These are phyloP conservation scores for Ascochyta viciae-villosae DNA, from an alignment of 2,329 filamentous ascomycete species.

Conservation along the genomic window DNA sequence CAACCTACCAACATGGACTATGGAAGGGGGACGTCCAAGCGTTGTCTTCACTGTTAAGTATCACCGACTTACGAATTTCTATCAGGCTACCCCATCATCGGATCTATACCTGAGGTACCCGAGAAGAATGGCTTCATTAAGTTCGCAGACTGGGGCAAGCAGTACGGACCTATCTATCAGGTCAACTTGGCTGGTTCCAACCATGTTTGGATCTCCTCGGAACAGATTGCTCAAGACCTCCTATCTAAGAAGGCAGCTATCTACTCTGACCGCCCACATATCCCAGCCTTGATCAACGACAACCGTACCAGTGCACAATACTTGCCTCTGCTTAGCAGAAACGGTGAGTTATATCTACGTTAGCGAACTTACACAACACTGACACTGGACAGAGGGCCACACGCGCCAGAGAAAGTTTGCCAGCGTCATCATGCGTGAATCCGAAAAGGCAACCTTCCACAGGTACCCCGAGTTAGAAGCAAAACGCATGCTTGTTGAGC, in stretches of 20 bases:
- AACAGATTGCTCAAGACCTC: slow-evolving; percentile 52
- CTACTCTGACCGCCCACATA: slow-evolving; percentile 56
- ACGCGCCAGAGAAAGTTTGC: slow-evolving; percentile 55
- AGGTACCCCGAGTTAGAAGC: slow-evolving; percentile 55
- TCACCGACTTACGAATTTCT: slow-evolving; percentile 17
- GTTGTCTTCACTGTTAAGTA: background rate
- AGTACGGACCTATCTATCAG: slow-evolving; percentile 56
- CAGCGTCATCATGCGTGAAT: slow-evolving; percentile 55
- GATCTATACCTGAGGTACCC: slow-evolving; percentile 53
- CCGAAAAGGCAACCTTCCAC: slow-evolving; percentile 51
- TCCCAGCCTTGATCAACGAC: slow-evolving; percentile 53
- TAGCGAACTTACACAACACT: slow-evolving; percentile 9
- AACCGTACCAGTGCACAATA: slow-evolving; percentile 56
- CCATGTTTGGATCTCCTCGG: slow-evolving; percentile 56
- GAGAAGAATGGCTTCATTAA: slow-evolving; percentile 55
- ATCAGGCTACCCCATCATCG: slow-evolving; percentile 53
- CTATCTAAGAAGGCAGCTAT: slow-evolving; percentile 54
- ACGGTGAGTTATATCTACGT: slow-evolving; percentile 39
- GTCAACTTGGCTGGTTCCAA: slow-evolving; percentile 54
- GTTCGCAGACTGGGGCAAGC: slow-evolving; percentile 55
- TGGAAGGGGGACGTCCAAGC: background rate
- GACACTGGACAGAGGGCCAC: slow-evolving; percentile 46
- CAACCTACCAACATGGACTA: background rate
- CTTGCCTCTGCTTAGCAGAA: slow-evolving; percentile 53
- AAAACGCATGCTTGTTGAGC: slow-evolving; percentile 54